Evolutionary conservation across 176 grass and related monocot species (phyloP).

Genomic region (Eleusine coracana): DNA sequence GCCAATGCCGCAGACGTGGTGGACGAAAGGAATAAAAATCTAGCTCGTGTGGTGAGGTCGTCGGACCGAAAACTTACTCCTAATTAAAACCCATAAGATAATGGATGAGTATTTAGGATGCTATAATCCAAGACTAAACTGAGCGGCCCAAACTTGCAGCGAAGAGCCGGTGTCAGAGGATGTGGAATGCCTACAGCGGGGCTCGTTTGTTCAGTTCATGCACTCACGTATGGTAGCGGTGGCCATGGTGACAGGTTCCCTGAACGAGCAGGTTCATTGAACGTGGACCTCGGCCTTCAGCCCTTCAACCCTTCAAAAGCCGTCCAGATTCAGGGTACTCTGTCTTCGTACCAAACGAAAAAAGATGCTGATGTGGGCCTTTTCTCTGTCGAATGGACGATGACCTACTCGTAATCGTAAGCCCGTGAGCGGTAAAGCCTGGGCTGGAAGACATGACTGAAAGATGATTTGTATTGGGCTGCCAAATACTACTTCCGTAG

Average conservation of each 20-base stretch:
- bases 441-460: neutral
- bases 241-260: constrained; percentile 3
- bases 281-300: constrained; percentile 5
- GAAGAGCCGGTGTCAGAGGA: neutral
- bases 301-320: neutral
- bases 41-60: neutral
- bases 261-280: constrained; percentile 30
- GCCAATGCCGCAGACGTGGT: neutral
- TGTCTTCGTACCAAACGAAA: too few species aligned
- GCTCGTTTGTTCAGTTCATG: neutral
- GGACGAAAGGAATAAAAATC: neutral
- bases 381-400: neutral
- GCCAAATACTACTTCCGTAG: too few species aligned
- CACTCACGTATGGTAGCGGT: neutral
- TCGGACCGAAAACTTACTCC: neutral
- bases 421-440: too few species aligned
- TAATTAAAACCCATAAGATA: neutral
- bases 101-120: neutral
- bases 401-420: too few species aligned
- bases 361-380: neutral
- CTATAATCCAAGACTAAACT: neutral
- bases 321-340: constrained; percentile 7
- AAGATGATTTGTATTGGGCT: neutral
- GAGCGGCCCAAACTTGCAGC: neutral
- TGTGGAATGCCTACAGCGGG: neutral